phyloP scores from a whole-genome alignment of 192 early-diverging fungal species.

The Backusella mclennaniae region DNA sequence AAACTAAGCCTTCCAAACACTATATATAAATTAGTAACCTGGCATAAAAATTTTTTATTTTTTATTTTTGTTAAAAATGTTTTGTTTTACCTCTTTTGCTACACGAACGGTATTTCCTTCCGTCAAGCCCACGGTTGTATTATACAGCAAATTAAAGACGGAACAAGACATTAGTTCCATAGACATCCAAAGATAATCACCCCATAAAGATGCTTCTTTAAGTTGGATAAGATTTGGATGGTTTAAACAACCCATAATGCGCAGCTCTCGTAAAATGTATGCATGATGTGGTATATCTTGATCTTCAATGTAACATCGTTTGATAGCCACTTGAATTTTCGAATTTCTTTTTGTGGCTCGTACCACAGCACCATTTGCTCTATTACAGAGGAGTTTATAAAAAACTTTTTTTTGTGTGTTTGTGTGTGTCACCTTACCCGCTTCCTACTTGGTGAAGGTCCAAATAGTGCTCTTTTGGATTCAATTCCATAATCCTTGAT shows the following conservation, averaged over 20 bases:
- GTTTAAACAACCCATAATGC: slow-evolving; percentile 42
- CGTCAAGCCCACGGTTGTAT: slow-evolving; percentile 37
- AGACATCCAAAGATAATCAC: slow-evolving; percentile 42
- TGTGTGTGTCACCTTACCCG: slow-evolving; percentile 21
- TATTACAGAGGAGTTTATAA: slow-evolving; percentile 7
- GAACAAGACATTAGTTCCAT: slow-evolving; percentile 45
- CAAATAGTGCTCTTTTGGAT: slow-evolving; percentile 27
- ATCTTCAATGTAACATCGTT: slow-evolving; percentile 43
- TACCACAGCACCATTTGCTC: slow-evolving; percentile 39
- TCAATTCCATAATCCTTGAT: slow-evolving; percentile 27
- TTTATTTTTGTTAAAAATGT: not conserved
- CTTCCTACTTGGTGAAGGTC: slow-evolving; percentile 31
- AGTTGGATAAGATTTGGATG: slow-evolving; percentile 36
- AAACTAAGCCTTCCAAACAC: slow-evolving; percentile 42
- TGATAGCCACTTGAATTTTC: slow-evolving; percentile 37
- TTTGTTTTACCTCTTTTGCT: slow-evolving; percentile 28
- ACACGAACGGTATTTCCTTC: slow-evolving; percentile 39
- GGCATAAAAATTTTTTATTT: too few species aligned
- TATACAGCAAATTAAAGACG: slow-evolving; percentile 38
- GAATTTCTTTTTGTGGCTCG: slow-evolving; percentile 30
- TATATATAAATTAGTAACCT: not conserved
- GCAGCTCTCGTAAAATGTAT: slow-evolving; percentile 39
- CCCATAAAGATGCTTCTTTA: slow-evolving; percentile 35
- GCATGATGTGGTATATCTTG: slow-evolving; percentile 37
- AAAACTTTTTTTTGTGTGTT: not conserved